Conservation (phyloP, 2,329 filamentous ascomycete species). For the Cyclaneusma minus region DNA sequence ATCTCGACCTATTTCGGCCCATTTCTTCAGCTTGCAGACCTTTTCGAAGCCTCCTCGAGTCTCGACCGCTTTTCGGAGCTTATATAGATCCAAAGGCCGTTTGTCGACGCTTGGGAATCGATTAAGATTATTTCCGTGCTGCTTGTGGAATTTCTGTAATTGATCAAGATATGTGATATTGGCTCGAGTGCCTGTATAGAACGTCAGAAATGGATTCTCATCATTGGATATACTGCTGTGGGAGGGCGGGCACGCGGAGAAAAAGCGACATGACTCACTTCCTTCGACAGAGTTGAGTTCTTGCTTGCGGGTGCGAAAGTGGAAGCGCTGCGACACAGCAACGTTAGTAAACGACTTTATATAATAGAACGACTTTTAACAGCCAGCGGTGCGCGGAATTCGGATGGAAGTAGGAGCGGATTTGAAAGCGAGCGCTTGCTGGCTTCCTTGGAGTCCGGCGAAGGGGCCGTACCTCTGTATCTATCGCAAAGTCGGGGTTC, state of each 20-base stretch:
- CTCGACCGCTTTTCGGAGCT: conserved; percentile 92
- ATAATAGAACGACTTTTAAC: not conserved
- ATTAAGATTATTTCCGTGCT: conserved; percentile 86
- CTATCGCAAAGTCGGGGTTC: conserved; percentile 91
- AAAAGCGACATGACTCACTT: conserved; percentile 41
- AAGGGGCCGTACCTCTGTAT: conserved; percentile 61
- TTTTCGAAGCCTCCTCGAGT: conserved; percentile 87
- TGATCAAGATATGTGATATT: conserved; percentile 95
- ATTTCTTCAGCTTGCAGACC: conserved; percentile 96
- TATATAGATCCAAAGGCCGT: conserved; percentile 87
- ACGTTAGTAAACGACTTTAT: conserved; percentile 12
- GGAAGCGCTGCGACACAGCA: conserved; percentile 64
- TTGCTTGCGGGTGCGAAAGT: conserved; percentile 91
- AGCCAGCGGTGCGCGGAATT: not conserved
- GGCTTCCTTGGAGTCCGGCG: not conserved
- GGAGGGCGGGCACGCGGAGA: conserved; percentile 4
- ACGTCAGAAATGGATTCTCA: conserved; percentile 12
- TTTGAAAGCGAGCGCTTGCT: not conserved
- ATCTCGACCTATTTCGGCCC: conserved; percentile 95
- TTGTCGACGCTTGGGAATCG: conserved; percentile 95
- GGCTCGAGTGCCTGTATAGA: conserved; percentile 61
- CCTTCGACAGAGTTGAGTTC: conserved; percentile 97
- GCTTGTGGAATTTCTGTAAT: conserved; percentile 89
- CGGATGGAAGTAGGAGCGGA: not conserved
- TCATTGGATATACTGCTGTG: conserved; percentile 2